phyloP scores from a whole-genome alignment of 23 red algal species.

The Chondrus crispus region DNA sequence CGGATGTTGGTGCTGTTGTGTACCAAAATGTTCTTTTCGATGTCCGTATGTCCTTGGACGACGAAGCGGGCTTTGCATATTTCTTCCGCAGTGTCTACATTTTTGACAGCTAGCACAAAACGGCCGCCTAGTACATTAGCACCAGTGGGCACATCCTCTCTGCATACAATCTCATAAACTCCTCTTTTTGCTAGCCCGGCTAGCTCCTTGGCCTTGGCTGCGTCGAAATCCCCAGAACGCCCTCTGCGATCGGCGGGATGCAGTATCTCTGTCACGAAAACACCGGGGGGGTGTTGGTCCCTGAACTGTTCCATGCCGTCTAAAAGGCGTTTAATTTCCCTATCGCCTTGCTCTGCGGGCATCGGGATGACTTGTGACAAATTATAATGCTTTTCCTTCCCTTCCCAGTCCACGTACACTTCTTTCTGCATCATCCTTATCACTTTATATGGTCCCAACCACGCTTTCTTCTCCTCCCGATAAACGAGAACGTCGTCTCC shows the following conservation, averaged over 20 bases:
- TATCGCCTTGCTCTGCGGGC: too few relatives aligned
- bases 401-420: neutral
- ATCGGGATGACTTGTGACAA: constrained; percentile 2
- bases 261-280: neutral
- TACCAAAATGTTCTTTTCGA: neutral
- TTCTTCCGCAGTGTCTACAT: constrained; percentile 17
- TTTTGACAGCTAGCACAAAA: neutral
- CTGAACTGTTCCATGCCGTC: too few relatives aligned
- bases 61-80: constrained; percentile 6
- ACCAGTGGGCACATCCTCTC: constrained; percentile 5
- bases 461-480: neutral
- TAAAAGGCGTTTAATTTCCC: too few relatives aligned
- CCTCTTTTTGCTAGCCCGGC: neutral
- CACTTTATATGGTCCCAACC: neutral
- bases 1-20: neutral
- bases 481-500: neutral
- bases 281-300: neutral
- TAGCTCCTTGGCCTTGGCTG: neutral
- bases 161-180: neutral
- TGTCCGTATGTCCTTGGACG: constrained; percentile 5
- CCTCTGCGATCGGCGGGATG: neutral
- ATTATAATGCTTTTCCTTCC: neutral
- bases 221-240: neutral
- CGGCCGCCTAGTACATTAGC: neutral
- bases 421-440: neutral